Base-by-base conservation (phyloP, 1,139 yeast genomes). In the Scheffersomyces lignicola region DNA sequence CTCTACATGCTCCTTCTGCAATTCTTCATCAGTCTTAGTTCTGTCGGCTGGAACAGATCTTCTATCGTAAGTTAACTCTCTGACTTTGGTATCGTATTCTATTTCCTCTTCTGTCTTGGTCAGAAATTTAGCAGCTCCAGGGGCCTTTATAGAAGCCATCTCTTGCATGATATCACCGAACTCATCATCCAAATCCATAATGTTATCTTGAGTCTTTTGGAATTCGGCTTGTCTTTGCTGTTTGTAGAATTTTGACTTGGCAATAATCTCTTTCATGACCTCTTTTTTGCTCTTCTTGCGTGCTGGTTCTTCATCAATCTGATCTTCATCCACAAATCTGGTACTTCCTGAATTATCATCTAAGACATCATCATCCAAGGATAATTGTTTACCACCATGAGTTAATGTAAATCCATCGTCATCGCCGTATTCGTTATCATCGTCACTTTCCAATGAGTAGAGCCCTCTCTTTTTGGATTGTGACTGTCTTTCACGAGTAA, bases 1-100 rank as follows among this genome's bases (percentile, higher is more conserved):
- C 24, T 81, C 89, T 6, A 75, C 78, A 45, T 77, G 78, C 52
- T 87, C 96, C 36, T 73, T 68, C 28, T 69, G 73, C 14, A 89
- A 42, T 58, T 94, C 98, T 55, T 92, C 96, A 1, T 78, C 87
- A 0, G 97, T 90, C 61, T 90, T 88, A 1, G 97, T 89, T 58
- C 97, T 74, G 41, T 89, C 96, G n/a, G 94, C 80, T n/a, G 98
- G 98, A 7, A 78, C 89, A 1, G 97, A 90, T 49, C 97, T 76
- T 52, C 84, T 78, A 40, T 94, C 98, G 53, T 85, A 74, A 4
- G 82, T 81, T 52, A 92, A 73, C 51, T 85, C 92, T 41, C 86
- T 77, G 20, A 92, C 90, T 46, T 79, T 76, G 47, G 68, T 71
- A 51, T 90, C 97, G 58, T 92, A 94, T 21, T 69, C 78, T 10